Conservation (phyloP, 768 basidiomycete genomes). For the Hypholoma fasciculare region DNA sequence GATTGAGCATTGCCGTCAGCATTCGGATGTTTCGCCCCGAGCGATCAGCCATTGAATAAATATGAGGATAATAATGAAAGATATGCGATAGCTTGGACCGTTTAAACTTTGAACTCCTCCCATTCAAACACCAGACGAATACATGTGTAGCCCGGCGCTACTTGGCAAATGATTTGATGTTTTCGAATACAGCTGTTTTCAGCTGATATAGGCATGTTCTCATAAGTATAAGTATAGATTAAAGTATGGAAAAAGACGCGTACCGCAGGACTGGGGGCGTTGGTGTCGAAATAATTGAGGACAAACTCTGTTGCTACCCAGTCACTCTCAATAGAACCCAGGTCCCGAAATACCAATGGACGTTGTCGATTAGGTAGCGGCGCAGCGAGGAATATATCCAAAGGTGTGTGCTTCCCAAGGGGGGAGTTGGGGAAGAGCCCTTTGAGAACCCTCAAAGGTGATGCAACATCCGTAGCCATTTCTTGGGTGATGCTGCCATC, state of each 20-base stretch:
- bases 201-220: conserved; percentile 33
- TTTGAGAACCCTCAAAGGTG: conserved; percentile 71
- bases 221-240: background rate
- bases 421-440: conserved; percentile 74
- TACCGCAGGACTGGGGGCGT: conserved; percentile 72
- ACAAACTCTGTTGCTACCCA: conserved; percentile 79
- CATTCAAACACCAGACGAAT: too few relatives aligned
- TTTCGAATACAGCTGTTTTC: conserved; percentile 48
- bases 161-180: conserved; percentile 2
- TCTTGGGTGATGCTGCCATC: conserved; percentile 57
- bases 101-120: too few relatives aligned
- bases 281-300: conserved; percentile 71
- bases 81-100: too few relatives aligned
- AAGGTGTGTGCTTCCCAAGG: conserved; percentile 62
- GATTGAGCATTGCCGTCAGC: too few relatives aligned
- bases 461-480: conserved; percentile 54
- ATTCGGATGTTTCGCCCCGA: too few relatives aligned
- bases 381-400: conserved; percentile 68
- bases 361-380: conserved; percentile 54
- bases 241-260: conserved; percentile 26
- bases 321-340: conserved; percentile 69
- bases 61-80: too few relatives aligned
- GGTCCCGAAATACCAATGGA: conserved; percentile 63
- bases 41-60: too few relatives aligned
- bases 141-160: background rate